Conservation (phyloP, 1,284 basidiomycete genomes). For the Fomitopsis palustris region DNA sequence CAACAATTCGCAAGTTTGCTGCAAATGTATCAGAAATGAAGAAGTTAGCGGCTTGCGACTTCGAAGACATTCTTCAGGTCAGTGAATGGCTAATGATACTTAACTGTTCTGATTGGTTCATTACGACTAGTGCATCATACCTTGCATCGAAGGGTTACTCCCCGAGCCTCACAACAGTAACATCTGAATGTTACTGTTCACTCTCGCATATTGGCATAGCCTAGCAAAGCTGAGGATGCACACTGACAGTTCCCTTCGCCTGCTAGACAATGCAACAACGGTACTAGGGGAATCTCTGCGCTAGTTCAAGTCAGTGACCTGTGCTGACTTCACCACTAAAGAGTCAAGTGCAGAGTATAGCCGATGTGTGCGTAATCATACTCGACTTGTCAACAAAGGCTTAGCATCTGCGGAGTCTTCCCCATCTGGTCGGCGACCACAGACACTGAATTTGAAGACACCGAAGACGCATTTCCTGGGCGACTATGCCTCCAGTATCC, state of each 20-base stretch:
- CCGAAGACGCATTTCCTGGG: no score
- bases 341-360: no score
- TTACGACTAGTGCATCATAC: conserved; percentile 31
- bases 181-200: conserved; percentile 22
- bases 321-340: no score
- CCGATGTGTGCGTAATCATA: no score
- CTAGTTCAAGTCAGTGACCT: no score
- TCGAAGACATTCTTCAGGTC: conserved; percentile 28
- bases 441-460: no score
- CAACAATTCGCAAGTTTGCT: conserved; percentile 21
- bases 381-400: no score
- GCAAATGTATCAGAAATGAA: conserved; percentile 24
- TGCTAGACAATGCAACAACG: conserved; percentile 14
- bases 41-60: conserved; percentile 26
- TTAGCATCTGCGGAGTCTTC: no score
- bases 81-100: not conserved
- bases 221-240: conserved; percentile 30
- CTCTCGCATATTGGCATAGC: conserved; percentile 24
- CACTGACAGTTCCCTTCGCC: conserved; percentile 17
- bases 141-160: conserved; percentile 27
- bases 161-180: conserved; percentile 15
- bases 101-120: not conserved
- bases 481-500: no score
- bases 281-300: conserved; percentile 17
- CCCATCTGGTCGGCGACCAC: no score